Conservation (phyloP, 768 basidiomycete genomes). For the Boletus barrowsii region DNA sequence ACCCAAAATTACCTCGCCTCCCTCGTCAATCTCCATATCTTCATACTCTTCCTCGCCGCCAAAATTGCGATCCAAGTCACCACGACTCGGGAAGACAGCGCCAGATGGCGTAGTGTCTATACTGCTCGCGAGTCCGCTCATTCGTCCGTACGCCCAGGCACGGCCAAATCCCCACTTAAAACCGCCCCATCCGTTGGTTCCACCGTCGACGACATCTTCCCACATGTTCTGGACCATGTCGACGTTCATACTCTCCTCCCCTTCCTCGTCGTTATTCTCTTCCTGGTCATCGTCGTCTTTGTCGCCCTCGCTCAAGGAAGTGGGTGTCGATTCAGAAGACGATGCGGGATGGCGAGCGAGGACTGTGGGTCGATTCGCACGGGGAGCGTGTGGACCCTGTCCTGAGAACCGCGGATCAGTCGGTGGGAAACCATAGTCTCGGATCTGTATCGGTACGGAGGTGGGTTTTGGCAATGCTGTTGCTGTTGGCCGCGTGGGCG, state of each 20-base stretch:
- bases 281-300: neutral
- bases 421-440: conserved; percentile 46
- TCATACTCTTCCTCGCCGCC: conserved; percentile 30
- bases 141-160: conserved; percentile 33
- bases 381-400: conserved; percentile 39
- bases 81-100: conserved; percentile 34
- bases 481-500: neutral
- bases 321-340: conserved; percentile 11
- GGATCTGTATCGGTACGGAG: conserved; percentile 38
- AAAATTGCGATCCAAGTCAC: conserved; percentile 51
- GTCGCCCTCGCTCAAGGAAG: conserved; percentile 10
- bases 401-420: conserved; percentile 45
- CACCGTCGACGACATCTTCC: conserved; percentile 28
- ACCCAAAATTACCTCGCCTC: conserved; percentile 28
- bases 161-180: conserved; percentile 44
- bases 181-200: conserved; percentile 32
- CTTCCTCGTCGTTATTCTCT: conserved; percentile 10
- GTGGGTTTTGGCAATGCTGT: neutral
- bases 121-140: neutral
- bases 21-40: conserved; percentile 28
- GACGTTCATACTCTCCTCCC: neutral
- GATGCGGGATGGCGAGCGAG: conserved; percentile 29
- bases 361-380: conserved; percentile 33
- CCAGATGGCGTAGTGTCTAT: neutral
- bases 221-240: conserved; percentile 6